phyloP scores from a whole-genome alignment of 2,329 filamentous ascomycete genomes.

The Trichoderma asperellum region DNA sequence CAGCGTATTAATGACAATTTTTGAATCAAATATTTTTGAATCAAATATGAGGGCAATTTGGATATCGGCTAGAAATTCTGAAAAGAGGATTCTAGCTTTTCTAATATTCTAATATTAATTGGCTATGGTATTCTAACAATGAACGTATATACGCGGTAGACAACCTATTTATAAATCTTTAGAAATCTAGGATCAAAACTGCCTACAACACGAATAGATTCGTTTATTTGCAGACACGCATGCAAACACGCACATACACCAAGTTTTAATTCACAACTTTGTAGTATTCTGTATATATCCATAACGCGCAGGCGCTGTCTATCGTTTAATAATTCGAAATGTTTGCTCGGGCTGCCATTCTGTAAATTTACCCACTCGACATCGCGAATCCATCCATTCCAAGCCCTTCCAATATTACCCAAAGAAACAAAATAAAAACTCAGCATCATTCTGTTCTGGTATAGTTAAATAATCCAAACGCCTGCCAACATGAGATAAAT shows the following conservation, averaged over 20 bases:
- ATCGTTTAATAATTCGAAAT: conserved; percentile 18
- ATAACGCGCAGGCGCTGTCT: conserved; percentile 28
- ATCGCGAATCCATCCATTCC: conserved; percentile 11
- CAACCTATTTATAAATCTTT: background rate
- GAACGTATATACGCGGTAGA: background rate
- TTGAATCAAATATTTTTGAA: conserved; percentile 29
- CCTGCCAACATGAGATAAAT: conserved; percentile 2
- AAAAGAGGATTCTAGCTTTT: background rate
- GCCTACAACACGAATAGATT: background rate
- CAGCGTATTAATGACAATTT: conserved; percentile 41
- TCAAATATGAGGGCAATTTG: conserved; percentile 22
- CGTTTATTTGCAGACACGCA: background rate
- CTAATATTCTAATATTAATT: background rate
- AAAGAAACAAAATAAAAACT: conserved; percentile 4
- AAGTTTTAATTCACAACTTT: conserved; percentile 9
- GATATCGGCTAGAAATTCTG: background rate
- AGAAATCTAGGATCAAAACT: conserved; percentile 9
- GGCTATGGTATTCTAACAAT: background rate
- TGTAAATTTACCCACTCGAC: conserved; percentile 23
- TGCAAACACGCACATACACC: background rate
- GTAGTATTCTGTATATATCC: conserved; percentile 26
- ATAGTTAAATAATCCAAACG: conserved; percentile 17
- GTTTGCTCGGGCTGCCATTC: conserved; percentile 24
- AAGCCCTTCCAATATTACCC: conserved; percentile 9
- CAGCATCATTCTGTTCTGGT: conserved; percentile 28